Base-by-base conservation (phyloP, 805 yeast genomes). In the Saccharomycopsis olivae region DNA sequence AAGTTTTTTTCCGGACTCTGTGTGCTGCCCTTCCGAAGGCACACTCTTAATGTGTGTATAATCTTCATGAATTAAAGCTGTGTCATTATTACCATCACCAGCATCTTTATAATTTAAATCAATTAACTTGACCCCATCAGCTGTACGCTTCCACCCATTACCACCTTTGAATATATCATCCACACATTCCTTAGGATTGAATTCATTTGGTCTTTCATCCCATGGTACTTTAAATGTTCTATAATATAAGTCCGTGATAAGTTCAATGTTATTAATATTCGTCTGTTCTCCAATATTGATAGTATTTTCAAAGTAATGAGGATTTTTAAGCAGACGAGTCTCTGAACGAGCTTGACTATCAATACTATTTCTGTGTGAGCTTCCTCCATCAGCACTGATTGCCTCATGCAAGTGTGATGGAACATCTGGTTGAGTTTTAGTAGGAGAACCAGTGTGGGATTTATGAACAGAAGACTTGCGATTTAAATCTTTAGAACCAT, bases 81-180 rank as follows among this genome's bases (percentile, higher is more conserved):
- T n/a, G n/a, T n/a, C n/a, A n/a, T n/a, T n/a, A n/a, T n/a, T n/a
- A n/a, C n/a, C n/a, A n/a, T n/a, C n/a, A n/a, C n/a, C 37, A 25
- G 37, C 29, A 14, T 28, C 31, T 8, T 15, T 16, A 25, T 44
- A 39, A 28, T 54, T 53, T 27, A 64, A 48, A 43, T 67, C 73
- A 17, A 67, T 56, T 39, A 61, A 52, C 23, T 60, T 56, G 5
- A 56, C 47, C 1, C 74, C 73, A 39, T 65, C 69, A 32, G 65
- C 69, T 40, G 68, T 65, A 38, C 59, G 60, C 21, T 69, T 72
- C 78, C 78, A 78, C 2, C 86, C 92, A 38, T 73, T 71, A 1
- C 84, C 82, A 23, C 83, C 81, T 21, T 71, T 67, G 42, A 84
- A 69, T 2, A 88, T 80, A 56, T 85, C 94, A 24, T 75, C 75